Conservation (phyloP, 1,284 basidiomycete species). For the Cryptococcus neoformans region DNA sequence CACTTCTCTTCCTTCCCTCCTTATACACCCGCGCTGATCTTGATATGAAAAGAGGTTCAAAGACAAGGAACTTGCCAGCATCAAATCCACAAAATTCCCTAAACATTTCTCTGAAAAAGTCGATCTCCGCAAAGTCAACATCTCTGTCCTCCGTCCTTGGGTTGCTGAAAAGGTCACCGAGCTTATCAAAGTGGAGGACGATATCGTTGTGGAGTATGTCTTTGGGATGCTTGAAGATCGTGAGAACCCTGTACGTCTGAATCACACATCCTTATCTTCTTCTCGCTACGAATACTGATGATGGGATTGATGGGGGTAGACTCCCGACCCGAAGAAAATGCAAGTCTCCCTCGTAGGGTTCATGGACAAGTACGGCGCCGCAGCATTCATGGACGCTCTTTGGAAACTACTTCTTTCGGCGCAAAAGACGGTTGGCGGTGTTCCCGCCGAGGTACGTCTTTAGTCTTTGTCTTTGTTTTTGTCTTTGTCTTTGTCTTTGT, state of each 20-base stretch:
- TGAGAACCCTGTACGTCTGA: slow-evolving; percentile 64
- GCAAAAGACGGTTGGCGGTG: slow-evolving; percentile 81
- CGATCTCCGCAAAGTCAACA: slow-evolving; percentile 91
- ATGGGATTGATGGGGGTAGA: slow-evolving; percentile 52
- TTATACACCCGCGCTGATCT: too few relatives aligned
- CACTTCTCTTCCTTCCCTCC: background rate
- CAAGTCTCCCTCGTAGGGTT: slow-evolving; percentile 93
- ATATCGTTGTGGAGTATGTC: slow-evolving; percentile 94
- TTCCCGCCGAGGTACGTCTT: slow-evolving; percentile 64
- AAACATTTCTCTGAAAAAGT: slow-evolving; percentile 87
- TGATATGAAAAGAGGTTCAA: slow-evolving; percentile 62
- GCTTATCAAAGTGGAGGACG: slow-evolving; percentile 91
- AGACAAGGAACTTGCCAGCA: slow-evolving; percentile 87
- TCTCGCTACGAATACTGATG: background rate
- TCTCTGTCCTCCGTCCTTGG: slow-evolving; percentile 77
- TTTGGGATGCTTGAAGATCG: slow-evolving; percentile 88
- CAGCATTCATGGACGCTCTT: slow-evolving; percentile 78
- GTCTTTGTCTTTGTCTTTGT: too few relatives aligned
- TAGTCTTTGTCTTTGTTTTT: too few relatives aligned
- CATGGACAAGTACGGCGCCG: slow-evolving; percentile 62
- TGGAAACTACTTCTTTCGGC: slow-evolving; percentile 91
- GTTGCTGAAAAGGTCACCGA: slow-evolving; percentile 86
- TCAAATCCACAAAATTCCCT: slow-evolving; percentile 88
- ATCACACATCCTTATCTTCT: background rate
- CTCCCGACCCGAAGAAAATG: slow-evolving; percentile 90